Percentiles rank a stretch among this genome's conserved stretches.
These are phyloP conservation scores for Colletotrichum sp. DNA, from an alignment of 2,329 filamentous ascomycete genomes.

Conservation along the genomic window DNA sequence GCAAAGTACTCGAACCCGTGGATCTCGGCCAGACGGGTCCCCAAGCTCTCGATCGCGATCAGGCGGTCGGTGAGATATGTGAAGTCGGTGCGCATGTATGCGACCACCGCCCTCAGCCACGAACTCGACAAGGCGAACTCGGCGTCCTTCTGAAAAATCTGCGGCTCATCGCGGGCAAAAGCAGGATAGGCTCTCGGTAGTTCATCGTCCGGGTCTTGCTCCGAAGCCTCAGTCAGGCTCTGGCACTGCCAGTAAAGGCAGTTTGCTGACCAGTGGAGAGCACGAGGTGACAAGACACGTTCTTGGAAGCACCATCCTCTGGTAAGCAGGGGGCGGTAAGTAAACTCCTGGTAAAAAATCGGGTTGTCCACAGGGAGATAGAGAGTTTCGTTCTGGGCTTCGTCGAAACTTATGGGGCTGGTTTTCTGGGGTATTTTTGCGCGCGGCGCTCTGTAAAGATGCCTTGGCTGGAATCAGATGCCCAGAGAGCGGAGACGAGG, in stretches of 20 bases:
- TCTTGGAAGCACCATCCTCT: neutral
- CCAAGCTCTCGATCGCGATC: neutral
- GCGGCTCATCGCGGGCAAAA: neutral
- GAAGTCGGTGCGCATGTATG: accelerated
- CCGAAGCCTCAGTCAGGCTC: neutral
- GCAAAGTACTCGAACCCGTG: neutral
- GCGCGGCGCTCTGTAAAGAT: neutral
- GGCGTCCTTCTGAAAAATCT: neutral
- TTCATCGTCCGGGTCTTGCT: neutral
- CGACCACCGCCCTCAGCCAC: accelerated
- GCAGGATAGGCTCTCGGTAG: too few relatives aligned
- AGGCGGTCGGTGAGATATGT: accelerated
- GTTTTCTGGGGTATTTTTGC: too few relatives aligned
- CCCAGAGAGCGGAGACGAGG: neutral
- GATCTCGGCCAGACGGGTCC: accelerated
- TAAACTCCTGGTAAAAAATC: neutral
- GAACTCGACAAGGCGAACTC: neutral
- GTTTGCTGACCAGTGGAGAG: accelerated
- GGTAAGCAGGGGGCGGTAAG: neutral
- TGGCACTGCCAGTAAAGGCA: neutral
- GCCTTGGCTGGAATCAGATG: neutral
- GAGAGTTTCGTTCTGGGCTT: neutral
- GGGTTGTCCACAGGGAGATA: neutral
- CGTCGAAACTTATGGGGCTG: neutral
- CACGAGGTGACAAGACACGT: neutral